Conservation (phyloP, 2,329 filamentous ascomycete genomes). For the Diaporthe capsici region DNA sequence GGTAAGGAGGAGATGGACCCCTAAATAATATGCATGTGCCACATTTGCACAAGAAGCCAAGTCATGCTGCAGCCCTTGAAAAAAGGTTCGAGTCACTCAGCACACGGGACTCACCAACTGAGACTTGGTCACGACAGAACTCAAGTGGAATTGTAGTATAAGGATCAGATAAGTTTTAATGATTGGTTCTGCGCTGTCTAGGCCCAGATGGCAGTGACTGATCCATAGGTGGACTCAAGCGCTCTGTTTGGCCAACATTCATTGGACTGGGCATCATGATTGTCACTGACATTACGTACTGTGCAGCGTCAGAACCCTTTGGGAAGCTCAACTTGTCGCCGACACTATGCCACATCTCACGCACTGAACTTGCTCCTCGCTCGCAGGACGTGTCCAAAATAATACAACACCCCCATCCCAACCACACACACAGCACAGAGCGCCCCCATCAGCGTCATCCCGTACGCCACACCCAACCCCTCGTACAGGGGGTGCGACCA, state of each 20-base stretch:
- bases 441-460: neutral
- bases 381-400: neutral
- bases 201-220: too few species aligned
- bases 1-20: neutral
- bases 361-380: neutral
- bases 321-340: too few species aligned
- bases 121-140: neutral
- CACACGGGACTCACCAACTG: neutral
- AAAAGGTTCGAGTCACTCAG: neutral
- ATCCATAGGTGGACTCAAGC: too few species aligned
- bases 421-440: neutral
- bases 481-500: neutral
- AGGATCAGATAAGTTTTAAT: neutral
- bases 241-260: too few species aligned
- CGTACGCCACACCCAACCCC: neutral
- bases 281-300: too few species aligned
- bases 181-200: too few species aligned
- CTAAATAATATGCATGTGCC: neutral
- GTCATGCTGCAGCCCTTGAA: neutral
- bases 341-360: neutral
- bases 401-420: neutral
- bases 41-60: neutral
- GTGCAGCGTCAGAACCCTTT: too few species aligned
- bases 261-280: too few species aligned
- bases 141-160: fast-evolving